Evolutionary conservation across 352 stramenopile species (phyloP).

Genomic region (Phytophthora idaei): DNA sequence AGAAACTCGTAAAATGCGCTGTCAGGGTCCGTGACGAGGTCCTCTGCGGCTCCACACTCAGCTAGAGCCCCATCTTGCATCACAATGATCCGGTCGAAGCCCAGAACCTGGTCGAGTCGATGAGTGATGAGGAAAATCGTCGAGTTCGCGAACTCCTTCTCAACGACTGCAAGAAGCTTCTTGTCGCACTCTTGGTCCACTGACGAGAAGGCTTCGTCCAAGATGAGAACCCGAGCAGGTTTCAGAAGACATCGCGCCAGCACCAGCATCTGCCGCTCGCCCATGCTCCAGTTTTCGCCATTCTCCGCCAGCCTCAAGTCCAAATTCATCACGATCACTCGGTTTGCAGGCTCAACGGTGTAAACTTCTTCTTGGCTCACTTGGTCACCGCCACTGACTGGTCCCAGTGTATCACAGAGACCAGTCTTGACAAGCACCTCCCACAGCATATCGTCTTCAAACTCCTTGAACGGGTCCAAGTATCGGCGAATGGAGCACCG

Average conservation of each 20-base stretch:
- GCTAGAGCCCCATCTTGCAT: conserved; percentile 72
- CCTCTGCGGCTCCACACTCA: conserved; percentile 82
- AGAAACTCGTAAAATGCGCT: conserved; percentile 51
- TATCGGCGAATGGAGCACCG: conserved; percentile 90
- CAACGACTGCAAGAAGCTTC: conserved; percentile 49
- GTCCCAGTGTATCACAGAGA: conserved; percentile 66
- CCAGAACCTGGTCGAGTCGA: conserved; percentile 93
- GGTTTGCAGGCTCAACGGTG: conserved; percentile 24
- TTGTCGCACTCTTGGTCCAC: conserved; percentile 65
- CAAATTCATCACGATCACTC: conserved; percentile 34
- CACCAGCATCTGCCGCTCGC: conserved; percentile 96
- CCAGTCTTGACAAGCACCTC: conserved; percentile 47
- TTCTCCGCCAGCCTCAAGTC: conserved; percentile 69
- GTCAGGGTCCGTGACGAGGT: conserved; percentile 62
- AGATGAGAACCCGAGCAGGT: conserved; percentile 90
- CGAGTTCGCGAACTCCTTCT: conserved; percentile 86
- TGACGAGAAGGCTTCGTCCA: conserved; percentile 77
- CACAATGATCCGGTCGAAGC: conserved; percentile 87
- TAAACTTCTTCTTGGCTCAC: conserved; percentile 32
- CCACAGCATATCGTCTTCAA: conserved; percentile 67
- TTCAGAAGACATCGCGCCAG: conserved; percentile 90
- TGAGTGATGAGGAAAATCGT: conserved; percentile 96
- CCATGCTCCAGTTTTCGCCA: conserved; percentile 95
- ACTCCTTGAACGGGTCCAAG: conserved; percentile 91
- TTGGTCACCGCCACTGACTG: conserved; percentile 62